phyloP scores from a whole-genome alignment of 2,329 filamentous ascomycete species.

The Teratosphaeria nubilosa region DNA sequence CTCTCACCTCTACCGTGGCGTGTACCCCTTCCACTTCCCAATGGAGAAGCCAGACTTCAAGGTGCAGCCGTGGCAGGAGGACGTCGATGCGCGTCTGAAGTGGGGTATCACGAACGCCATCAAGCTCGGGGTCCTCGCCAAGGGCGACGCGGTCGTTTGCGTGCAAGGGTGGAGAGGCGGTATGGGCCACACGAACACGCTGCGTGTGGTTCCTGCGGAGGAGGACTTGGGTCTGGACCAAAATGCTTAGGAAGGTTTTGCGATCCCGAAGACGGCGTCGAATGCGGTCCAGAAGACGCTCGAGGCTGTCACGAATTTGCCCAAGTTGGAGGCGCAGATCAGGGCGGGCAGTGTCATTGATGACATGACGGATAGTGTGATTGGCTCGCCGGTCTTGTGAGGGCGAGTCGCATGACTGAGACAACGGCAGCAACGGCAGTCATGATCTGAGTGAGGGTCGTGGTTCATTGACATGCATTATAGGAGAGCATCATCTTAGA shows the following conservation, averaged over 20 bases:
- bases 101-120: constrained; percentile 88
- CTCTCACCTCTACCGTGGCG: constrained; percentile 90
- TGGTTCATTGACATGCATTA: background rate
- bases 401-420: background rate
- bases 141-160: constrained; percentile 67
- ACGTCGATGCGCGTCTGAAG: constrained; percentile 94
- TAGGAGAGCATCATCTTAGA: background rate
- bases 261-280: background rate
- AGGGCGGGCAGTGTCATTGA: background rate
- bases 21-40: constrained; percentile 93
- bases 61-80: constrained; percentile 93
- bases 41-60: constrained; percentile 92
- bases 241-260: constrained; percentile 30
- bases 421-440: background rate
- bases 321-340: background rate
- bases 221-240: constrained; percentile 41
- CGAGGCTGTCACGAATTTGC: background rate
- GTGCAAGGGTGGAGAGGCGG: constrained; percentile 88
- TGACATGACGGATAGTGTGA: background rate
- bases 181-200: constrained; percentile 83
- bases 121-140: constrained; percentile 63
- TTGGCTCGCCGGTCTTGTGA: background rate
- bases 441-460: background rate
- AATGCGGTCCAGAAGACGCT: background rate
- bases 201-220: constrained; percentile 42